Evolutionary conservation across 345 rosid genomes (phyloP).

Genomic region (Eucalyptus tenuipes): DNA sequence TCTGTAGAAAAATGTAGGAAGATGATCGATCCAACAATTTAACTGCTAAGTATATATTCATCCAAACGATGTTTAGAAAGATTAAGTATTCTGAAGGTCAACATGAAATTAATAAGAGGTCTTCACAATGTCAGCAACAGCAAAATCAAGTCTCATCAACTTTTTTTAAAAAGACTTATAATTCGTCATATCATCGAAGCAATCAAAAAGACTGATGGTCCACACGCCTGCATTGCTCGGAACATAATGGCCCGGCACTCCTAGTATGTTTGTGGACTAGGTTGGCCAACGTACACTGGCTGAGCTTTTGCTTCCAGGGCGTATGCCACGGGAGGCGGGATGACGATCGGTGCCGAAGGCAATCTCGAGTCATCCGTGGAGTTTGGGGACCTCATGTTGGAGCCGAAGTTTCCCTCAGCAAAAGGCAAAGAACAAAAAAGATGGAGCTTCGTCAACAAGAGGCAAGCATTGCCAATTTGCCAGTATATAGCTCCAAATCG

Average conservation of each 20-base stretch:
- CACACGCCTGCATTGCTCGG: background rate
- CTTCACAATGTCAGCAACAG: too few species aligned
- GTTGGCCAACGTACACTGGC: background rate
- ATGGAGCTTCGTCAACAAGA: background rate
- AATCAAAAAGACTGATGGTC: constrained; percentile 1
- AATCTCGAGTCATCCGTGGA: background rate
- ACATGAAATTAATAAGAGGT: too few species aligned
- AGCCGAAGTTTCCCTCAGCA: background rate
- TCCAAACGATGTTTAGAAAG: too few species aligned
- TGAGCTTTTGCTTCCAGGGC: background rate
- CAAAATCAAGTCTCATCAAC: too few species aligned
- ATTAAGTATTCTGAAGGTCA: too few species aligned
- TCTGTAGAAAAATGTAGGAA: too few species aligned
- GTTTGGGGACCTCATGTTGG: background rate
- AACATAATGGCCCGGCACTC: background rate
- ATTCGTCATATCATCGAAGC: constrained; percentile 1
- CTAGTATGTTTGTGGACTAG: background rate
- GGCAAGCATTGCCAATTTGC: background rate
- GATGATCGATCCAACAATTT: too few species aligned
- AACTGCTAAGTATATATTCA: too few species aligned
- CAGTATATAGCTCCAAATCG: background rate
- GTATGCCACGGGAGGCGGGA: background rate
- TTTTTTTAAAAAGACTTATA: background rate
- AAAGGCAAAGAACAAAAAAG: background rate
- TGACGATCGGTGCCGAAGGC: background rate